These are phyloP conservation scores for Wallacemonas sp. DNA, from an alignment of 208 protist species.

Conservation along the genomic window DNA sequence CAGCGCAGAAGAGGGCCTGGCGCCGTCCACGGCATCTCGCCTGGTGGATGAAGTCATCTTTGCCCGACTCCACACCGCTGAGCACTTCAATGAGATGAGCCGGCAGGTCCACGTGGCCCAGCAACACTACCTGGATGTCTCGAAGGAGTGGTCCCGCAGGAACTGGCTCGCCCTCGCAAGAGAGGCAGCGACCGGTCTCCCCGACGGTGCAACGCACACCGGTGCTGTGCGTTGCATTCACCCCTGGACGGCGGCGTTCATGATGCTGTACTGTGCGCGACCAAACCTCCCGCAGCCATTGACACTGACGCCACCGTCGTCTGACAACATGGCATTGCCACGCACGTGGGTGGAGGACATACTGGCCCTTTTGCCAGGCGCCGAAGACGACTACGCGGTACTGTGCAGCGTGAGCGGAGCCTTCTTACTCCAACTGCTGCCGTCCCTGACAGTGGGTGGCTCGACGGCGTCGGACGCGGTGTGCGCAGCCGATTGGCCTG, in stretches of 20 bases:
- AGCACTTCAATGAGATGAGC: conserved; percentile 17
- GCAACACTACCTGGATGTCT: conserved; percentile 29
- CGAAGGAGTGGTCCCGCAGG: conserved; percentile 21
- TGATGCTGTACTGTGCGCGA: conserved; percentile 36
- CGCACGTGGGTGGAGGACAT: conserved; percentile 57
- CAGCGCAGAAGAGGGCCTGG: too few species aligned
- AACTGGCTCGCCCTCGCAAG: conserved; percentile 26
- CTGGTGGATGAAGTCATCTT: too few species aligned
- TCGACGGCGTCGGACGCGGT: not conserved
- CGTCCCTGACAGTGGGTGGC: not conserved
- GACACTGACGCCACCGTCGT: not conserved
- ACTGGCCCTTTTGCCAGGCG: conserved; percentile 23
- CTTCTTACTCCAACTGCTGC: conserved; percentile 32
- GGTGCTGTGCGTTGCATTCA: conserved; percentile 10
- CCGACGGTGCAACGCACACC: not conserved
- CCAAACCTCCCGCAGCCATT: not conserved
- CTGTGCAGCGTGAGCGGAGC: conserved; percentile 57
- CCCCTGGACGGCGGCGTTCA: conserved; percentile 60
- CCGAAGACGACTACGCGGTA: conserved; percentile 25
- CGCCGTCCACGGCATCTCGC: too few species aligned
- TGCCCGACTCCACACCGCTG: not conserved
- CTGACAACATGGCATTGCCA: not conserved
- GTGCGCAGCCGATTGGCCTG: not conserved
- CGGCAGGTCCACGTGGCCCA: conserved; percentile 26
- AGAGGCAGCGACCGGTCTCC: not conserved